These are phyloP conservation scores for Ceratocystis huliohia DNA, from an alignment of 2,329 filamentous ascomycete species.

Conservation along the genomic window DNA sequence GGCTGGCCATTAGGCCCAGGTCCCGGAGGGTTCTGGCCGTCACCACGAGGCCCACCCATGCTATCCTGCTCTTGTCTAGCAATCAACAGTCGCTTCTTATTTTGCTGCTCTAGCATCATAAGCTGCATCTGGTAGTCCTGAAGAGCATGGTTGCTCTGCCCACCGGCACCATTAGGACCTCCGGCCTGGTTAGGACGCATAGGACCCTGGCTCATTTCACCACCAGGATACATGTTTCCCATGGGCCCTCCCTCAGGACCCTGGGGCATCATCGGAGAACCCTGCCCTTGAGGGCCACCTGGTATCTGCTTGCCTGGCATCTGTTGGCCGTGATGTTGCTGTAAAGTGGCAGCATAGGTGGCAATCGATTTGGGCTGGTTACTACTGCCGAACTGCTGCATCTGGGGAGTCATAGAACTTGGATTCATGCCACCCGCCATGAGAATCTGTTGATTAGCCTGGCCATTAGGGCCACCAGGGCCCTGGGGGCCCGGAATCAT, in stretches of 20 bases:
- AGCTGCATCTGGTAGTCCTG: constrained; percentile 85
- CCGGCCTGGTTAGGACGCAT: constrained; percentile 45
- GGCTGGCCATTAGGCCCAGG: constrained; percentile 48
- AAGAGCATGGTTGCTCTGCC: constrained; percentile 58
- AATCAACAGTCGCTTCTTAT: constrained; percentile 77
- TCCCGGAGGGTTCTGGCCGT: constrained; percentile 40
- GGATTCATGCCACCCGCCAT: constrained; percentile 62
- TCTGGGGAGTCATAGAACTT: constrained; percentile 56
- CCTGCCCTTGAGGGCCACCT: constrained; percentile 58
- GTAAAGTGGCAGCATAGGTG: constrained; percentile 73
- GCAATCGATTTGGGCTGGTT: constrained; percentile 74
- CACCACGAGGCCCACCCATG: constrained; percentile 36
- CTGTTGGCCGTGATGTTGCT: constrained; percentile 68
- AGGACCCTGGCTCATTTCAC: constrained; percentile 39
- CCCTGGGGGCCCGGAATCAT: constrained; percentile 61
- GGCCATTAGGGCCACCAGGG: constrained; percentile 38
- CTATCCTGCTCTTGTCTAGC: constrained; percentile 66
- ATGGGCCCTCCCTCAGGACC: constrained; percentile 53
- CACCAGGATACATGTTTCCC: constrained; percentile 50
- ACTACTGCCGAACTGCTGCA: constrained; percentile 51
- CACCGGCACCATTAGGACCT: constrained; percentile 32
- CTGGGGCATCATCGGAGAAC: constrained; percentile 68
- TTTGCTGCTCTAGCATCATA: constrained; percentile 77
- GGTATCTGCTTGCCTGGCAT: constrained; percentile 66
- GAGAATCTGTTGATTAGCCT: constrained; percentile 48